Evolutionary conservation across 164 flowering plant genomes (phyloP).

Genomic region (Vitis rupestris): DNA sequence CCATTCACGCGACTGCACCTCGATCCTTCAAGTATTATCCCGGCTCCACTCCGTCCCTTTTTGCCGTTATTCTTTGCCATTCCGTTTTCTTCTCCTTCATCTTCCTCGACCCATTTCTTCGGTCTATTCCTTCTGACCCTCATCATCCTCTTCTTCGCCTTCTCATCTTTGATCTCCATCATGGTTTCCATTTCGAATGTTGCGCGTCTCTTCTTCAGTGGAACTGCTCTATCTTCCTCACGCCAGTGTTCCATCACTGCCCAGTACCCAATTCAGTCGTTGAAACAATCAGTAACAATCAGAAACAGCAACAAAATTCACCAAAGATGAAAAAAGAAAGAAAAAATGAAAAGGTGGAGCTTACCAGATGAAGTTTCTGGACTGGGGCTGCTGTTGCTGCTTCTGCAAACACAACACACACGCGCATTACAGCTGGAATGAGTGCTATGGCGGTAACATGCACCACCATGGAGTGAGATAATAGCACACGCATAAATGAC

Average conservation of each 20-base stretch:
- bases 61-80: background rate
- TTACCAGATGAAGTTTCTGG: background rate
- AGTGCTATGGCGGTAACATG: background rate
- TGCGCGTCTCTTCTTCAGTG: conserved; percentile 10
- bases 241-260: conserved; percentile 7
- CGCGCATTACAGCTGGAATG: background rate
- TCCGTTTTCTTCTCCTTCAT: background rate
- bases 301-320: background rate
- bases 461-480: background rate
- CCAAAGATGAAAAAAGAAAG: background rate
- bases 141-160: background rate
- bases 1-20: conserved; percentile 91
- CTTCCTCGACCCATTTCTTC: background rate
- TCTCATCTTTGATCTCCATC: background rate
- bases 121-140: background rate
- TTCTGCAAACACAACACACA: background rate
- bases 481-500: background rate
- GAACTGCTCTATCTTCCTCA: conserved; percentile 8
- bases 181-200: background rate
- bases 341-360: background rate
- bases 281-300: background rate
- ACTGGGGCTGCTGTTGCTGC: background rate
- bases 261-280: background rate
- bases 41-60: background rate
- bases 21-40: conserved; percentile 47